Base-by-base conservation (phyloP, 495 filamentous ascomycete genomes). In the Chlorociboria aeruginascens region DNA sequence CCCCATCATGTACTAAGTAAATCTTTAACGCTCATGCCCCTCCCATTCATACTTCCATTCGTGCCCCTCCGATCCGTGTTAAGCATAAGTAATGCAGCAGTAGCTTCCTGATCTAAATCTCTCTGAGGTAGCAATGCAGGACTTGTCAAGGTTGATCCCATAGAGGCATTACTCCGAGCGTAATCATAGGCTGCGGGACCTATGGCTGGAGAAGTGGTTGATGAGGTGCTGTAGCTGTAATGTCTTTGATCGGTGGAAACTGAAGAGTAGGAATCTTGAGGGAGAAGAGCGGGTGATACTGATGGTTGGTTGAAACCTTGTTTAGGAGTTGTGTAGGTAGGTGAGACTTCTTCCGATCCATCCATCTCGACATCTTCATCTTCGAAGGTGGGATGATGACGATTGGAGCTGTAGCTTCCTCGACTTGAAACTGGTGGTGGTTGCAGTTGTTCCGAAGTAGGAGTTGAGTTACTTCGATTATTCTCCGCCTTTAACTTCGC, bases 11-110 rank as follows among this genome's bases (percentile, higher is more conserved):
- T 76, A 47, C 78, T 88, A 38, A 93, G 68, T 46, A 92, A 63
- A 65, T 93, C 86, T 47, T 72, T 78, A 1, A 90, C 86, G 60
- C 86, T 89, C 78, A 90, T 86, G 0, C 83, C 79, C 31, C 47
- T 40, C 35, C 39, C 36, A 35, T 32, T 35, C n/a, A 36, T 49
- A 9, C 43, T 46, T 40, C 51, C 55, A 38, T 55, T 57, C 13
- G 65, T 49, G 35, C 65, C 57, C 44, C 83, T 66, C 13, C 81
- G 69, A 54, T 86, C 84, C 46, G 72, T 74, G 43, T 86, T 89
- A 39, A 94, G 63, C 79, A 92, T 83, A 38, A 94, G 63, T 53
- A 94, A 63, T 1, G 86, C 85, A 13, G 83, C 79, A 1, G 85
- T 88, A 0, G 82, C 86, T 60, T 90, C 86, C 49, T 88, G 82